Percentiles rank a stretch among this genome's conserved stretches.
phyloP scores from a whole-genome alignment of 2,329 filamentous ascomycete species.

The Tolypocladium endophyticum region DNA sequence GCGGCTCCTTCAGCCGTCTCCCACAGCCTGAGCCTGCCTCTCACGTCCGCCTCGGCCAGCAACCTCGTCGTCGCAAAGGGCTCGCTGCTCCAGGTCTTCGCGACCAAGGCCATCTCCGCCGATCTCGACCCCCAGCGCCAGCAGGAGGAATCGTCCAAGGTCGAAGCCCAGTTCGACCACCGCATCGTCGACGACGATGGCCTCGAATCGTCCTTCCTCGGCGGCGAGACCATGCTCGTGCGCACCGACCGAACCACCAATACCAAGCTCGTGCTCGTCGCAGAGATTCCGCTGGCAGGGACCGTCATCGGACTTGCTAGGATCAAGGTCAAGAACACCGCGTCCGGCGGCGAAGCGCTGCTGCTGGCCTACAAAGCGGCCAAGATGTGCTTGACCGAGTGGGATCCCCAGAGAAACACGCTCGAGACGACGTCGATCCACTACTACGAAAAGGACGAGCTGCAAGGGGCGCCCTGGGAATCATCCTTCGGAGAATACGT shows the following conservation, averaged over 20 bases:
- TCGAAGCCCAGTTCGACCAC: slow-evolving; percentile 37
- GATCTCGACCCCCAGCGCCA: slow-evolving; percentile 43
- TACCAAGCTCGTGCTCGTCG: slow-evolving; percentile 73
- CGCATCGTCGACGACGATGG: slow-evolving; percentile 50
- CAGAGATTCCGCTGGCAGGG: slow-evolving; percentile 75
- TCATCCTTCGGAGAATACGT: slow-evolving; percentile 63
- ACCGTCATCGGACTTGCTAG: slow-evolving; percentile 75
- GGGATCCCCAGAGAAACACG: slow-evolving; percentile 71
- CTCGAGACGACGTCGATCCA: slow-evolving; percentile 90
- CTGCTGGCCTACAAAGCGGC: slow-evolving; percentile 81
- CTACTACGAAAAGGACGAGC: slow-evolving; percentile 93
- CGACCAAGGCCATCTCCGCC: slow-evolving; percentile 54
- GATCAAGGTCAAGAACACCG: slow-evolving; percentile 61
- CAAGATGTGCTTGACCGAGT: slow-evolving; percentile 86
- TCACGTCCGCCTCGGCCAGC: slow-evolving; percentile 62
- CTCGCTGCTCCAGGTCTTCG: slow-evolving; percentile 86
- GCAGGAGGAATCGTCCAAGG: slow-evolving; percentile 22
- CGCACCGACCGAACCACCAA: slow-evolving; percentile 54
- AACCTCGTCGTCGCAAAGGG: slow-evolving; percentile 90
- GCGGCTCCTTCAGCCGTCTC: slow-evolving; percentile 90
- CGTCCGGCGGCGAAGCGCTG: slow-evolving; percentile 73
- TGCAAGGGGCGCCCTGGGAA: slow-evolving; percentile 73
- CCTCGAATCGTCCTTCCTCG: slow-evolving; percentile 56
- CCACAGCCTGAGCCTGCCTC: slow-evolving; percentile 70
- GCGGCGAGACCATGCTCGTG: slow-evolving; percentile 49